phyloP scores from a whole-genome alignment of 495 filamentous ascomycete species.

The Xylaria curta region DNA sequence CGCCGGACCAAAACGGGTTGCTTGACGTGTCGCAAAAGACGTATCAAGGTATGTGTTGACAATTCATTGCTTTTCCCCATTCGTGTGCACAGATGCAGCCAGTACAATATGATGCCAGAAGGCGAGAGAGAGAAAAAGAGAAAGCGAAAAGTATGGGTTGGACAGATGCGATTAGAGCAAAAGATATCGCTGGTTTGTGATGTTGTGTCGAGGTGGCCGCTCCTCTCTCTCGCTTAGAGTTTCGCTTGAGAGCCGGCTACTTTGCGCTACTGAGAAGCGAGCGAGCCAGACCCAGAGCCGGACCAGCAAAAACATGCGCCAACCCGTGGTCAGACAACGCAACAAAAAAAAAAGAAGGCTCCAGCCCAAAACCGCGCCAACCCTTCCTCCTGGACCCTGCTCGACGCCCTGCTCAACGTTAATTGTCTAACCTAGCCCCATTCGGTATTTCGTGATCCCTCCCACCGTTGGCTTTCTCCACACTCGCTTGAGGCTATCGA shows the following conservation, averaged over 20 bases:
- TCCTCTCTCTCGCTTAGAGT: slow-evolving; percentile 32
- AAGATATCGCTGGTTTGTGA: slow-evolving; percentile 20
- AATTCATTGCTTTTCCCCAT: slow-evolving; percentile 25
- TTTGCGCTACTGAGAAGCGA: slow-evolving; percentile 46
- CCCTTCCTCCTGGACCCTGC: background rate
- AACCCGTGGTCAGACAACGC: slow-evolving; percentile 29
- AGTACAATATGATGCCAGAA: slow-evolving; percentile 27
- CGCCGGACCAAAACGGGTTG: slow-evolving; percentile 97
- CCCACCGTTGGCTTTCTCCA: slow-evolving; percentile 3
- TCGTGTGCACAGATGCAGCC: slow-evolving; percentile 8
- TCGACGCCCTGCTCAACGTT: background rate
- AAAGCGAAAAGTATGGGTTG: slow-evolving; percentile 24
- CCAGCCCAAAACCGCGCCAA: slow-evolving; percentile 19
- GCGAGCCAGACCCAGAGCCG: slow-evolving; percentile 30
- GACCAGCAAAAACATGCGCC: slow-evolving; percentile 27
- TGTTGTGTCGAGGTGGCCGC: slow-evolving; percentile 30
- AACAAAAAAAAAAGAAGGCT: slow-evolving; percentile 3
- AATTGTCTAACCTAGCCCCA: slow-evolving; percentile 28
- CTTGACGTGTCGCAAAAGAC: slow-evolving; percentile 92
- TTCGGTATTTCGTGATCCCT: slow-evolving; percentile 26
- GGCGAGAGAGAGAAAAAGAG: slow-evolving; percentile 16
- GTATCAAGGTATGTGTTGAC: slow-evolving; percentile 87
- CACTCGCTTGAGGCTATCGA: slow-evolving; percentile 15
- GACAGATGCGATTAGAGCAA: slow-evolving; percentile 22
- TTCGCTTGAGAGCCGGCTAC: slow-evolving; percentile 35